Evolutionary conservation across 106 monocot species (phyloP), one percentile per base, ranked within the genome.

Genomic region (Dendrobium catenatum): DNA sequence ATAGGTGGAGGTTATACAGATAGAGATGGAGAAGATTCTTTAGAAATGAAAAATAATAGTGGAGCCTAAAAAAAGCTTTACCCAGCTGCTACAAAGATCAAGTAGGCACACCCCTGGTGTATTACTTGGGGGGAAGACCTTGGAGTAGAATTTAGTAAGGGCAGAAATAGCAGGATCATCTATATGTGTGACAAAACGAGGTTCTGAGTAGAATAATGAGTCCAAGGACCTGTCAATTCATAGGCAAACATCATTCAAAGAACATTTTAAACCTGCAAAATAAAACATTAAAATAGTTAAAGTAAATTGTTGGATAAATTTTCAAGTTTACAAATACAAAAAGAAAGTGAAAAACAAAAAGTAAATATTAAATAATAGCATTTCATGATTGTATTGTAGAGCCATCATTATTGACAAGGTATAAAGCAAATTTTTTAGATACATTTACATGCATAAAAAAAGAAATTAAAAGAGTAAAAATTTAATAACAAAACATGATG

Each of bases 1-100:
- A 72, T 29, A 16, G 72, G 5, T 26, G 8, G 15, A 51, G 51
- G 13, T 17, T 40, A 24, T 72, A 33, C 33, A 72, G 40, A 72
- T 37, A 40, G 51, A 72, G 29, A 72, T 33, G 10, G 72, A 72
- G 33, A 72, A 11, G 15, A 2, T 51, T 13, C 15, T 72, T 72
- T 40, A 72, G 29, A 33, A 15, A 0, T 72, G 17, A 29, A 33
- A 26, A 72, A 72, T 72, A 72, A 72, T 4, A 72, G 72, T 64
- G 64, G 24, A 64, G 64, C 5, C 4, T 41, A 72, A 81, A 77
- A 68, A 33, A 31, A 64, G 37, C 73, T 90, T 84, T 82, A 97
- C 94, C 94, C 97, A 97, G 42, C 94, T 97, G 83, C 97, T 94
- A 79, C 97, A 94, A 56, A 94, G 54, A 86, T 97, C 97, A 26